These are phyloP conservation scores for Chaetoceros tenuissimus DNA, from an alignment of 108 stramenopile species.

Conservation along the genomic window DNA sequence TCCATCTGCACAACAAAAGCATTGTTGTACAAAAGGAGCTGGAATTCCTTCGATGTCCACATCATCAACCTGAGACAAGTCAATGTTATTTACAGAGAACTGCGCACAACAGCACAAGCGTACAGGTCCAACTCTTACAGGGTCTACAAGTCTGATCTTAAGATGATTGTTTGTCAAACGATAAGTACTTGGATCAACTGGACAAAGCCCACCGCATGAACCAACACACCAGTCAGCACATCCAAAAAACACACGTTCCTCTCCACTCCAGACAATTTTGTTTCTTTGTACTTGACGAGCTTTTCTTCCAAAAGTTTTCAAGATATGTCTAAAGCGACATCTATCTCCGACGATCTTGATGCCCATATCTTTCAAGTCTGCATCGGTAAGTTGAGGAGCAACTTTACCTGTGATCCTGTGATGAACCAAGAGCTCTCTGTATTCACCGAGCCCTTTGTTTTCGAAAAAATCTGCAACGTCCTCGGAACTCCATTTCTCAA, in stretches of 20 bases:
- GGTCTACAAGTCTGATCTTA: conserved; percentile 27
- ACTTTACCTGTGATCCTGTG: conserved; percentile 41
- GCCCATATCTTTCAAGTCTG: conserved; percentile 41
- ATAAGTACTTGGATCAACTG: conserved; percentile 35
- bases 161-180: conserved; percentile 29
- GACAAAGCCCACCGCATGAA: conserved; percentile 31
- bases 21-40: conserved; percentile 29
- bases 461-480: conserved; percentile 16
- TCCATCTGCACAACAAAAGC: conserved; percentile 20
- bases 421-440: conserved; percentile 13
- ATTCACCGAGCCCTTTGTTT: conserved; percentile 25
- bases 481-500: conserved; percentile 11
- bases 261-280: conserved; percentile 30
- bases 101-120: conserved; percentile 19
- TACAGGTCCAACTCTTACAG: conserved; percentile 29
- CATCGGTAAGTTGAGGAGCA: conserved; percentile 27
- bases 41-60: conserved; percentile 37
- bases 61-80: conserved; percentile 36
- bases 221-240: conserved; percentile 1
- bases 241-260: conserved; percentile 25
- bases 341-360: conserved; percentile 37
- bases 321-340: conserved; percentile 18
- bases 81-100: conserved; percentile 33
- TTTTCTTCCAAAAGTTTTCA: conserved; percentile 14
- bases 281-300: conserved; percentile 24